Base-by-base conservation (phyloP, 768 basidiomycete species). In the Mrakia blollopis region DNA sequence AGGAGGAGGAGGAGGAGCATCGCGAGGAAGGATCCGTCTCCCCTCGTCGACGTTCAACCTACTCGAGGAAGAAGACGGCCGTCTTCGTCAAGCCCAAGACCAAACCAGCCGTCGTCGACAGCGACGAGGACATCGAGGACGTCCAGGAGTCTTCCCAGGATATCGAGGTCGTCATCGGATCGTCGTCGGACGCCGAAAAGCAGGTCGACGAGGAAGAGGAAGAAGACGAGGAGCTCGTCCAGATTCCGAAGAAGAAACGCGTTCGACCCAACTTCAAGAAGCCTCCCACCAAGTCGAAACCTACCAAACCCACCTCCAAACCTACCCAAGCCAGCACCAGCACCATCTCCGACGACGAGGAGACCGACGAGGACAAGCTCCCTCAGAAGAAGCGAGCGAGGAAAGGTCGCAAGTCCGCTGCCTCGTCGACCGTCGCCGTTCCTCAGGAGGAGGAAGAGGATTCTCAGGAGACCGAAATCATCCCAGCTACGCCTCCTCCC, bases 81-180 rank as follows among this genome's bases (percentile, higher is more conserved):
- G 11, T 50, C 25, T 25, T n/a, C 25, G 25, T 68, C 65, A 37
- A 35, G 35, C 65, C 35, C 25, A 37, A 41, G 25, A 37, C 35
- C 11, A 68, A 39, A 10, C 25, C 18, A 39, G 37, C 25, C 37
- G 25, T 68, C 35, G 37, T 68, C 39, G 65, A 68, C 65, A 68
- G 65, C 65, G 65, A 68, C 37, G 65, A 68, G 25, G 65, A 68
- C 11, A 23, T 37, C 21, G 23, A 67, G 35, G 63, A 39, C 37
- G 37, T 21, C 37, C 32, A 63, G n/a, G 28, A 63, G 16, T 14
- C 37, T 37, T 37, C 37, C 14, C 35, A 37, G 11, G 39, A 14
- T 7, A 23, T n/a, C 23, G 25, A 39, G 16, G 65, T 39, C 4
- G 65, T 39, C 35, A 37, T 39, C 39, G 65, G 37, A 18, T 39